Evolutionary conservation across 352 stramenopile species (phyloP).

Genomic region (Phytophthora podocarpi): DNA sequence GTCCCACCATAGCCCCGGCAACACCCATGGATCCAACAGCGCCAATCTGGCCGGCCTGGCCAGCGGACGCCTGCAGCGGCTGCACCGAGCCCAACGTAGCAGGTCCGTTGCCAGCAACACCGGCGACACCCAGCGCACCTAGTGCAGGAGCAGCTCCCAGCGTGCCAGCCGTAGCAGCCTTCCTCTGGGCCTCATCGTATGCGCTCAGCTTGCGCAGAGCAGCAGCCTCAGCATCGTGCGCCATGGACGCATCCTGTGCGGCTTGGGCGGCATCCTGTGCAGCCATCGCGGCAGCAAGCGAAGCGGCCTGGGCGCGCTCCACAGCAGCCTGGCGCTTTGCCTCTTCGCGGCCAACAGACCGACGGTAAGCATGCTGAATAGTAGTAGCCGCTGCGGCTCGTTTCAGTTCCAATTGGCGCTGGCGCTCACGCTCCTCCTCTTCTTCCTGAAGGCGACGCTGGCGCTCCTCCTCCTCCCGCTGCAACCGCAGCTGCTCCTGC

Average conservation of each 20-base stretch:
- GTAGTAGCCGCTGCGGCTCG: constrained; percentile 52
- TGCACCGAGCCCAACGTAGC: constrained; percentile 77
- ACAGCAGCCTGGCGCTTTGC: constrained; percentile 69
- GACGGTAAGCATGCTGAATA: constrained; percentile 80
- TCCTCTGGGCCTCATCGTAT: constrained; percentile 60
- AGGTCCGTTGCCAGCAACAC: constrained; percentile 52
- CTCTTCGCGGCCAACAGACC: constrained; percentile 68
- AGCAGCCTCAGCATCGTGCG: constrained; percentile 77
- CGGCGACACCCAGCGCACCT: constrained; percentile 54
- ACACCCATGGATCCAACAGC: constrained; percentile 81
- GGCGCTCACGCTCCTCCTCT: constrained; percentile 67
- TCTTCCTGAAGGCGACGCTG: constrained; percentile 59
- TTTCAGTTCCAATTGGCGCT: constrained; percentile 64
- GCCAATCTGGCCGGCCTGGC: constrained; percentile 77
- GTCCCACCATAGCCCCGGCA: constrained; percentile 68
- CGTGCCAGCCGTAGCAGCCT: constrained; percentile 46
- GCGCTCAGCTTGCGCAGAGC: constrained; percentile 73
- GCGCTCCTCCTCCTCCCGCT: constrained; percentile 76
- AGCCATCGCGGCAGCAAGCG: constrained; percentile 72
- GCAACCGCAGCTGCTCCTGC: constrained; percentile 61
- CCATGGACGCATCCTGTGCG: constrained; percentile 70
- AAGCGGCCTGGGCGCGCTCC: constrained; percentile 71
- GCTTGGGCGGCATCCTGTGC: constrained; percentile 77
- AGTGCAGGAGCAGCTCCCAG: constrained; percentile 66
- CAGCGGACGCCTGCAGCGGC: constrained; percentile 59